phyloP scores from a whole-genome alignment of 2,329 filamentous ascomycete genomes.

The Paraphoma chrysanthemicola region DNA sequence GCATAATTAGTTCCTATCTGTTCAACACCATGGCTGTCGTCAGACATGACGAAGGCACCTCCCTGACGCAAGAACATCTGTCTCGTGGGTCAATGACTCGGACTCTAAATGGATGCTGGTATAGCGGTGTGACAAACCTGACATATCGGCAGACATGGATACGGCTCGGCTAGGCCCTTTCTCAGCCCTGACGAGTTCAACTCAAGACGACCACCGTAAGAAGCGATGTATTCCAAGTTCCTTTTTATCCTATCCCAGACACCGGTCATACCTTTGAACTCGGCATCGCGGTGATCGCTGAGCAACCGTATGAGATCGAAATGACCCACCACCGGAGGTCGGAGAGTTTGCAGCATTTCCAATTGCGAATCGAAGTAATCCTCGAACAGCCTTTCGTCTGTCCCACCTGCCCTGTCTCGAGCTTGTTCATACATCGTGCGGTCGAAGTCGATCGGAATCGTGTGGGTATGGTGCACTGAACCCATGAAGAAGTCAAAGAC shows the following conservation, averaged over 20 bases:
- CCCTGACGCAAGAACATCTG: conserved; percentile 75
- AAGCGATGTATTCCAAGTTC: conserved; percentile 74
- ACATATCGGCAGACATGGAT: conserved; percentile 81
- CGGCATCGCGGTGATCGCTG: conserved; percentile 70
- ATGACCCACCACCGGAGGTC: conserved; percentile 84
- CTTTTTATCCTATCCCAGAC: conserved; percentile 79
- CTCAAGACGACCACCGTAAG: conserved; percentile 84
- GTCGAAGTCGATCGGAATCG: conserved; percentile 90
- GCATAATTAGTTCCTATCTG: conserved; percentile 88
- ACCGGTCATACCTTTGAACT: conserved; percentile 62
- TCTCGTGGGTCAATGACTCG: conserved; percentile 22
- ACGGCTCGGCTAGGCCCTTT: conserved; percentile 90
- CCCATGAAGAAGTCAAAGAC: conserved; percentile 89
- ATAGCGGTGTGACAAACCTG: conserved; percentile 62
- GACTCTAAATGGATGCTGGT: conserved; percentile 6
- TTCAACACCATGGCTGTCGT: conserved; percentile 89
- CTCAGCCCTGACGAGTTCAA: conserved; percentile 86
- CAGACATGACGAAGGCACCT: conserved; percentile 87
- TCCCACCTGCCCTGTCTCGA: conserved; percentile 61
- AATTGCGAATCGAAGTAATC: conserved; percentile 89
- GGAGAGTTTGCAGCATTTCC: conserved; percentile 76
- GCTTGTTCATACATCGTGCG: conserved; percentile 69
- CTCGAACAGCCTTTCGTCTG: conserved; percentile 71
- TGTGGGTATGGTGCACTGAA: conserved; percentile 87
- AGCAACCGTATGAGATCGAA: conserved; percentile 90